These are phyloP conservation scores for Parsonsia alboflavescens DNA, from an alignment of 257 asterid genomes.

Conservation along the genomic window DNA sequence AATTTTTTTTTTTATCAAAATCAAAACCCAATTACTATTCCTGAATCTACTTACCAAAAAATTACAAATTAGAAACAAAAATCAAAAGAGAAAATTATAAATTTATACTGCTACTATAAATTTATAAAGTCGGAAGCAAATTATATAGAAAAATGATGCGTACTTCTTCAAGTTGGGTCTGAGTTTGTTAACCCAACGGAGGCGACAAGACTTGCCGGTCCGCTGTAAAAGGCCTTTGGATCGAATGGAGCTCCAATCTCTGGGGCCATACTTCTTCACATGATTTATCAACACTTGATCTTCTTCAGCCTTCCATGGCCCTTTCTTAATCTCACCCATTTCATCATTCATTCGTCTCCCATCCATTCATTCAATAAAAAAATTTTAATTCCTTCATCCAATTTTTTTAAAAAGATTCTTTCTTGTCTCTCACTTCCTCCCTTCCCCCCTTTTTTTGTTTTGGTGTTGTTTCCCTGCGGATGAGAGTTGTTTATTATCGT, in stretches of 20 bases:
- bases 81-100: no score
- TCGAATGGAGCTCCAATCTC: constrained; percentile 99
- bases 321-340: constrained; percentile 67
- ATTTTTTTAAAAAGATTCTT: constrained; percentile 7
- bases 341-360: constrained; percentile 37
- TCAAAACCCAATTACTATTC: not conserved
- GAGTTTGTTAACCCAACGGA: constrained; percentile 96
- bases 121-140: not conserved
- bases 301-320: constrained; percentile 91
- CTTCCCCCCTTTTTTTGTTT: not conserved
- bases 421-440: not conserved
- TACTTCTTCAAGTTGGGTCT: constrained; percentile 62
- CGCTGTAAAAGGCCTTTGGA: constrained; percentile 93
- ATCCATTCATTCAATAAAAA: constrained; percentile 21
- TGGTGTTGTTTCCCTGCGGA: not conserved
- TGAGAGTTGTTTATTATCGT: constrained; percentile 11
- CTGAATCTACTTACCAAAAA: not conserved
- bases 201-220: constrained; percentile 94
- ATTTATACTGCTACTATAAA: not conserved
- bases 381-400: not conserved
- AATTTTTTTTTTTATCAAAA: not conserved
- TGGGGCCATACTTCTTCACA: constrained; percentile 62
- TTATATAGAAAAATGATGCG: not conserved
- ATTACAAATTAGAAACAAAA: not conserved
- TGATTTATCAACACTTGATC: constrained; percentile 69